These are phyloP conservation scores for Tylopilus balloui DNA, from an alignment of 768 basidiomycete species.

Conservation along the genomic window DNA sequence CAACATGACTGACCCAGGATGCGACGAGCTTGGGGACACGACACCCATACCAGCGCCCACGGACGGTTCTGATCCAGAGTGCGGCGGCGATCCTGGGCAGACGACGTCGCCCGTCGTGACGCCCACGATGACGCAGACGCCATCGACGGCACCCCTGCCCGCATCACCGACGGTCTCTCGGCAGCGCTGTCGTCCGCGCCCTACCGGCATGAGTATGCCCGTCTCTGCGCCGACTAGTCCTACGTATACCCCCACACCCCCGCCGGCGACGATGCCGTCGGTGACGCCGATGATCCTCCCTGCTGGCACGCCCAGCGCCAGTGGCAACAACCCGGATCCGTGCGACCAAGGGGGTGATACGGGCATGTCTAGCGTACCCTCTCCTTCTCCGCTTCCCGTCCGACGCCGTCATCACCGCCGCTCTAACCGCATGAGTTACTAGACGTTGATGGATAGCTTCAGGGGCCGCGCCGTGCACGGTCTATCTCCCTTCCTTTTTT, in stretches of 20 bases:
- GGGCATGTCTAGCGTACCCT: background rate
- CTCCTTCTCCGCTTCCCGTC: background rate
- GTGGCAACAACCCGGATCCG: background rate
- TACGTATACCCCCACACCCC: background rate
- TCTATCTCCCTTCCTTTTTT: too few species aligned
- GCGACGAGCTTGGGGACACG: background rate
- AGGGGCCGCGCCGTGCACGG: background rate
- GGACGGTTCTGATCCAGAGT: background rate
- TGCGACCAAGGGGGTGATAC: background rate
- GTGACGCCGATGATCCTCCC: too few species aligned
- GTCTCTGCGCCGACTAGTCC: background rate
- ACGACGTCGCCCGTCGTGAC: background rate
- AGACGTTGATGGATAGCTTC: background rate
- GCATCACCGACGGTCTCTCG: background rate
- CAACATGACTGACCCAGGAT: background rate
- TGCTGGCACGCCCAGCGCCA: too few species aligned
- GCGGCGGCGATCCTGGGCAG: background rate
- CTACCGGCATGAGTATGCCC: background rate
- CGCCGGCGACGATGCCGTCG: too few species aligned
- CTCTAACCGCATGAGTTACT: background rate
- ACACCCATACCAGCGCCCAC: background rate
- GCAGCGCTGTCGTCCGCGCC: background rate
- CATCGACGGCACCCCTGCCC: background rate
- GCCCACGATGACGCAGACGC: background rate
- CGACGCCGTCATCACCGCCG: conserved; percentile 3